These are phyloP conservation scores for Trichosanthes cucumerina DNA, from an alignment of 306 rosid genomes.

Conservation along the genomic window DNA sequence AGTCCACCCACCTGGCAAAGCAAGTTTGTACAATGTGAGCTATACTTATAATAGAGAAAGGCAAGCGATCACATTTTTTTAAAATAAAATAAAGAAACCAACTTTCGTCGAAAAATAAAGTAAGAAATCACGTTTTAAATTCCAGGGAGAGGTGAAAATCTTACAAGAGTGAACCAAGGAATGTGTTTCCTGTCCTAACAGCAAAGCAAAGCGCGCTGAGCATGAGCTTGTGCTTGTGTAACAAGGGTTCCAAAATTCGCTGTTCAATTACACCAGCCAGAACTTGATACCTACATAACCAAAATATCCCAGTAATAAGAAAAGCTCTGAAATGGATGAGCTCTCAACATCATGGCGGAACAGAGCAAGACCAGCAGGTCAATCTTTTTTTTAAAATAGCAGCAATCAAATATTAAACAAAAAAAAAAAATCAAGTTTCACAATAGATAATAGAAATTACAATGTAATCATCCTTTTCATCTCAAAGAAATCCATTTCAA, in stretches of 20 bases:
- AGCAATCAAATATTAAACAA: neutral
- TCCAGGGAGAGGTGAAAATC: neutral
- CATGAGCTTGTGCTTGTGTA: constrained; percentile 33
- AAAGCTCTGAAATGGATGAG: neutral
- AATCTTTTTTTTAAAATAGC: neutral
- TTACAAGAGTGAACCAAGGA: constrained; percentile 44
- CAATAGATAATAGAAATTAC: neutral
- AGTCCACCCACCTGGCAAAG: constrained; percentile 77
- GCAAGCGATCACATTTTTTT: neutral
- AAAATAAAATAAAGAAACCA: neutral
- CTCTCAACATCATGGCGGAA: neutral
- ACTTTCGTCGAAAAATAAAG: neutral
- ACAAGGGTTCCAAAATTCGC: constrained; percentile 34
- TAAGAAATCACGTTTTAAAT: neutral
- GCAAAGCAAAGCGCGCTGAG: constrained; percentile 36
- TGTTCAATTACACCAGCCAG: constrained; percentile 43
- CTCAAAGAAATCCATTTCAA: neutral
- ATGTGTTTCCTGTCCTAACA: constrained; percentile 48
- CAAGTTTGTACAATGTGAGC: neutral
- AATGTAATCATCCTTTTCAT: neutral
- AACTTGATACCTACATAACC: constrained; percentile 37
- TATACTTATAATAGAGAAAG: neutral
- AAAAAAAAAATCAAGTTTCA: neutral
- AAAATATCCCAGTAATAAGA: neutral
- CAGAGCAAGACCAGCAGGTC: neutral